phyloP scores from a whole-genome alignment of 2,329 filamentous ascomycete species.

The Xylogone sp. region DNA sequence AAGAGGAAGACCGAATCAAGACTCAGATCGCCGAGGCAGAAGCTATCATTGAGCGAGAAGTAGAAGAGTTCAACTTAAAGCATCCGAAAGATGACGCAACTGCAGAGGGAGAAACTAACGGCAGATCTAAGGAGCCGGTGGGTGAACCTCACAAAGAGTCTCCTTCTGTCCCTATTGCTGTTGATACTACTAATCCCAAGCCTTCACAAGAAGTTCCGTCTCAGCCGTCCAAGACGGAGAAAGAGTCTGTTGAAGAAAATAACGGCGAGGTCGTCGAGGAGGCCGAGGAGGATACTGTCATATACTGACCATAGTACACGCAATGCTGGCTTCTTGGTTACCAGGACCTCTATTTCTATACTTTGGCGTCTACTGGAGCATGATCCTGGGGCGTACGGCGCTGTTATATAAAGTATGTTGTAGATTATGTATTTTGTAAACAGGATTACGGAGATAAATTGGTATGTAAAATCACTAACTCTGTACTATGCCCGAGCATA shows the following conservation, averaged over 20 bases:
- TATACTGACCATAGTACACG: slow-evolving; percentile 58
- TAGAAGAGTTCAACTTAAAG: slow-evolving; percentile 54
- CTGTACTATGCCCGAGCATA: too few relatives aligned
- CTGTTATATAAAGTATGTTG: not conserved
- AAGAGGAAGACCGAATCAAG: slow-evolving; percentile 68
- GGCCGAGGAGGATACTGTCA: slow-evolving; percentile 85
- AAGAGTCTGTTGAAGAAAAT: slow-evolving; percentile 59
- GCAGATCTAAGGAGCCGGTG: slow-evolving; percentile 33
- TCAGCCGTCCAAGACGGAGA: slow-evolving; percentile 27
- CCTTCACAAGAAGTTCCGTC: slow-evolving; percentile 23
- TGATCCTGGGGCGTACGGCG: not conserved
- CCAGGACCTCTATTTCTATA: not conserved
- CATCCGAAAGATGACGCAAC: slow-evolving; percentile 30
- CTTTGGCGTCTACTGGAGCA: not conserved
- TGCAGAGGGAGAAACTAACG: slow-evolving; percentile 22
- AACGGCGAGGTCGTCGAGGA: slow-evolving; percentile 75
- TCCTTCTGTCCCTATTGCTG: slow-evolving; percentile 29
- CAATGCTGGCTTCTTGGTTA: not conserved
- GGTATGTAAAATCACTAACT: too few relatives aligned
- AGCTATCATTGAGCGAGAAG: slow-evolving; percentile 59
- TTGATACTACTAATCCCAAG: slow-evolving; percentile 34
- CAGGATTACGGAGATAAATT: not conserved
- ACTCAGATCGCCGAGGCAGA: slow-evolving; percentile 66
- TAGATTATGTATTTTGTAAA: not conserved
- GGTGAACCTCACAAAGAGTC: slow-evolving; percentile 41